Conservation (phyloP, 2,329 filamentous ascomycete genomes). For the Didymellaceae sp. region DNA sequence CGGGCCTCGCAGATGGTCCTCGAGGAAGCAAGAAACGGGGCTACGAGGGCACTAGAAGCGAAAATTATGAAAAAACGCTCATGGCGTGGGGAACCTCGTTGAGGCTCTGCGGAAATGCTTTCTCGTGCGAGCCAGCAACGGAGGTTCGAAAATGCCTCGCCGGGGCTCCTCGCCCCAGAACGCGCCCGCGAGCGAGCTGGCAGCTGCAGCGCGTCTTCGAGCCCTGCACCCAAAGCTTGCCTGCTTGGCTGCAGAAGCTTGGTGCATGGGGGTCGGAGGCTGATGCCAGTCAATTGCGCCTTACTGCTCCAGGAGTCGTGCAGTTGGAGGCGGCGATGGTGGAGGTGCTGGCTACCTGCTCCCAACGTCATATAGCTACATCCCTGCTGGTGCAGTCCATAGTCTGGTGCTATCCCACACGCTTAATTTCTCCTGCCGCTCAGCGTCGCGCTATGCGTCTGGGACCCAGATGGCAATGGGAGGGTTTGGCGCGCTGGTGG, state of each 20-base stretch:
- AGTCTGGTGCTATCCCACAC: constrained; percentile 29
- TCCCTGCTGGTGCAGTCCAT: constrained; percentile 19
- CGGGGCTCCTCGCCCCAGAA: constrained; percentile 12
- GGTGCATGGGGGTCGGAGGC: constrained; percentile 19
- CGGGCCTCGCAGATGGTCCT: neutral
- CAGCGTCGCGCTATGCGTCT: constrained; percentile 22
- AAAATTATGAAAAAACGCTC: constrained; percentile 18
- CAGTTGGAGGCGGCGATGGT: constrained; percentile 13
- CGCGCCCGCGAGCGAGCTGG: constrained; percentile 8
- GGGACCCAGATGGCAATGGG: constrained; percentile 15
- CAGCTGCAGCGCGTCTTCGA: constrained; percentile 19
- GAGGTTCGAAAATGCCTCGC: constrained; percentile 21
- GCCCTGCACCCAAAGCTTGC: constrained; percentile 23
- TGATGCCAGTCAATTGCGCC: constrained; percentile 14
- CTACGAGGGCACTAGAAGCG: constrained; percentile 12
- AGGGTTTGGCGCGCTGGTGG: neutral
- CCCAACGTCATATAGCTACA: constrained; percentile 18
- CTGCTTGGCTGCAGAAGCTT: constrained; percentile 27
- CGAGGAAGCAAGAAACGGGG: constrained; percentile 15
- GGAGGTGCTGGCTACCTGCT: constrained; percentile 17
- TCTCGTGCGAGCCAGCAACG: constrained; percentile 19
- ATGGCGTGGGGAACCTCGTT: constrained; percentile 21
- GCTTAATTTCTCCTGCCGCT: constrained; percentile 32
- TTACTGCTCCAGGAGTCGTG: constrained; percentile 15
- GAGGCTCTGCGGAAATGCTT: constrained; percentile 19